Evolutionary conservation across 345 rosid species (phyloP), one percentile per base, ranked within the genome.

Genomic region (Ricinus communis): DNA sequence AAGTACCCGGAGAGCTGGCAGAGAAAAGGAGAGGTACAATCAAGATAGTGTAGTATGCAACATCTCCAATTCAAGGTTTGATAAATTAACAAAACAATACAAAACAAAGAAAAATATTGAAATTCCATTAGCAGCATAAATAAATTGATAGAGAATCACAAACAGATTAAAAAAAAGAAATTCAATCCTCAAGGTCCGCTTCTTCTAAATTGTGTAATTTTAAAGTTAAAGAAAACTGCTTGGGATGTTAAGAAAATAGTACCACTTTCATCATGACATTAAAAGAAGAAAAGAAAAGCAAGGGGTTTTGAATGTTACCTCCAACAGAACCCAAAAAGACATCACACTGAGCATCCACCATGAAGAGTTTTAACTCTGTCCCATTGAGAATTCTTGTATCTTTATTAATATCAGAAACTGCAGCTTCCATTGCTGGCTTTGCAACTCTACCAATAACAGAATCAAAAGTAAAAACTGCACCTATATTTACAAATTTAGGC

Each of bases 361-460:
- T 76, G 22, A 71, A 1, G 75, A 91, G 58, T 51, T 53, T 75
- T 71, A 93, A 76, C 74, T 82, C 56, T 1, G 86, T 88, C 65
- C 82, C 93, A 64, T 68, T 79, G 46, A 93, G 94, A 74, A 90
- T 68, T 33, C 51, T 72, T 31, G 78, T 61, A 64, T 85, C 81
- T 45, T 74, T 75, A 50, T 91, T 93, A 65, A 93, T 81, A 79
- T 87, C 97, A 36, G 80, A 66, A 0, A 83, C 79, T 4, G 96
- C 97, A 30, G 87, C 87, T 58, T 83, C 83, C 8, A 91, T 86
- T 3, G 98, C 94, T 53, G 78, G 74, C 83, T 82, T 90, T 70
- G 96, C 91, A 75, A 84, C 90, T 75, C 85, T 85, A 66, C 98
- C 98, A 31, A 93, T 87, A 14, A 87, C 87, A 6, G 98, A 89